Evolutionary conservation across 257 asterid genomes (phyloP), one percentile per base, ranked within the genome.

Genomic region (Rehmannia glutinosa): DNA sequence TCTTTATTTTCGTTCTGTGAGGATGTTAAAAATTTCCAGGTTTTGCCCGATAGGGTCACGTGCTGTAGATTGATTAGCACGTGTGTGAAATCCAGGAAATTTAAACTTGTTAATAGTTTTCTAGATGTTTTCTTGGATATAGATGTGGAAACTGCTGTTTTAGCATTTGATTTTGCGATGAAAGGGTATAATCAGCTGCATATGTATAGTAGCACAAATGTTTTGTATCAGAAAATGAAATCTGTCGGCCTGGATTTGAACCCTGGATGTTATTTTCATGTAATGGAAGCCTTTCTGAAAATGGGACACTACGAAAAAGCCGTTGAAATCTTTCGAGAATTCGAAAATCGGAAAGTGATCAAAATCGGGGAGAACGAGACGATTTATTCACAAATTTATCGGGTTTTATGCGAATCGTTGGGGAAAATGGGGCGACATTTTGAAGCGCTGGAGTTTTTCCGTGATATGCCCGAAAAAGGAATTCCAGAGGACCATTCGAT

Each of bases 121-220:
- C 86, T 94, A 33, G 84, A 81, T 2, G 35, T 73, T n/a, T 71
- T 86, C 53, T 53, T 82, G 67, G 61, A 59, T 21, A 46, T 1
- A 28, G 86, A 91, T 70, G 63, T 28, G 32, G 73, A 53, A 10
- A 65, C 69, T 23, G 89, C 91, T 46, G 82, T 80, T 70, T 28
- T 72, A 17, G 96, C 91, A 16, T 88, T 86, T 49, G 96, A 81
- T 69, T 82, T 73, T 21, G 94, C 97, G 2, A 84, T 94, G 97
- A 94, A 76, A 81, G 95, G 97, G 13, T 94, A 75, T 49, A 94
- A 91, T 49, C 83, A 82, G 74, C 62, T 94, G 84, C 96, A 91
- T 70, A 94, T 94, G 99, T 91, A 87, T 39, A 80, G 86, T 60
- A 88, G 85, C 55, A 77, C 85, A 1, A 30, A 75, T 64, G 76